Evolutionary conservation across 2,329 filamentous ascomycete species (phyloP), one percentile per base, ranked within the genome.

Genomic region (Juglanconis sp.): DNA sequence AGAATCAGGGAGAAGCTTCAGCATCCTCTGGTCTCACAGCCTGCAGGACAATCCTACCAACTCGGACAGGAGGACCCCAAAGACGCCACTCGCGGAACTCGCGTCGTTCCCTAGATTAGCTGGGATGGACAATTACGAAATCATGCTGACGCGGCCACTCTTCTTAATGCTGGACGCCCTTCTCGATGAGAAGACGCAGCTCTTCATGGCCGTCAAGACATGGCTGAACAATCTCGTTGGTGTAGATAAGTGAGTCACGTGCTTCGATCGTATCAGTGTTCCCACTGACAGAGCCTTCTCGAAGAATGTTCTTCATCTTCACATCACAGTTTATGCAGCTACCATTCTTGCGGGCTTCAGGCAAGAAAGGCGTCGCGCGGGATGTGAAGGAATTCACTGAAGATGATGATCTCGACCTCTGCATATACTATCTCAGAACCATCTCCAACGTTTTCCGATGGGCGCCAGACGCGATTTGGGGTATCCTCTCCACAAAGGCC

Each of bases 91-190:
- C 57, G 72, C 62, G 64, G 77, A 71, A 51, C 63, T 65, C 64
- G 73, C 67, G 42, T 72, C 70, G 4, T 68, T 69, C 8, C 72
- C 74, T 13, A 77, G 81, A 32, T 77, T 82, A 65, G 81, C 73
- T 7, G 85, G 85, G 6, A 78, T 79, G 68, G 84, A 85, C 34
- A 79, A 88, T 64, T 91, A 87, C 69, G 85, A 90, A 66, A 77
- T 88, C 5, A 88, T 96, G 77, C 80, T 98, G 46, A 88, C 88
- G 5, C 85, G 92, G 53, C 94, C 94, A 1, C 74, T 96, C 17
- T 89, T 97, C 64, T 76, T 96, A 10, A 81, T 96, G 64, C 78
- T 98, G 32, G 94, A 98, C 72, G 83, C 88, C 1, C 78, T 98
- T 1, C 75, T 84, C 17, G 88, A 93, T 61, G 87, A 91, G 62